Evolutionary conservation across 768 basidiomycete genomes (phyloP).

Genomic region (Boletus reticuloceps): DNA sequence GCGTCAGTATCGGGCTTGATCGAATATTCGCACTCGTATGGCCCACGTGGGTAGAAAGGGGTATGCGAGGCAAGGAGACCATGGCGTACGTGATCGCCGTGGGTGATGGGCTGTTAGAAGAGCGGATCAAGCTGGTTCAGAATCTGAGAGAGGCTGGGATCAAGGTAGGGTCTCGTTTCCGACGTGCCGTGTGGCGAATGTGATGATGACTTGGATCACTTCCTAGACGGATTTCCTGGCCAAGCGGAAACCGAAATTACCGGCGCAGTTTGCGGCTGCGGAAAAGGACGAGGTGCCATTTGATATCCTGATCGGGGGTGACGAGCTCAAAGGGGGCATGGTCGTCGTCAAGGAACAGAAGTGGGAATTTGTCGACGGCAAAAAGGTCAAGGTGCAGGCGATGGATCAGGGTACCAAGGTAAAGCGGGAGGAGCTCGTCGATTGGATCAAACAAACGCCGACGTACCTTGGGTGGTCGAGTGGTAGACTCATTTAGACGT

Average conservation of each 20-base stretch:
- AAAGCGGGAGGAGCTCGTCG: slow-evolving; percentile 55
- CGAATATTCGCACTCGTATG: slow-evolving; percentile 89
- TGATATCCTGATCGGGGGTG: slow-evolving; percentile 85
- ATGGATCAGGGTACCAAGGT: slow-evolving; percentile 67
- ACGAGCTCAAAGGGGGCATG: slow-evolving; percentile 79
- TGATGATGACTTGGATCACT: neutral
- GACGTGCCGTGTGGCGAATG: neutral
- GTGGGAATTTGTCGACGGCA: slow-evolving; percentile 73
- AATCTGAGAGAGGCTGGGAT: slow-evolving; percentile 85
- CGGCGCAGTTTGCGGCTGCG: slow-evolving; percentile 82
- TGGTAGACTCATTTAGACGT: slow-evolving; percentile 26
- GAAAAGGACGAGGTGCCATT: slow-evolving; percentile 93
- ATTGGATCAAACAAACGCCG: slow-evolving; percentile 53
- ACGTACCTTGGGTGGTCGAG: slow-evolving; percentile 33
- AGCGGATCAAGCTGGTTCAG: slow-evolving; percentile 76
- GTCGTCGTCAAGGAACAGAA: slow-evolving; percentile 91
- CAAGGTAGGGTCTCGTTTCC: slow-evolving; percentile 52
- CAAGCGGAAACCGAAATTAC: slow-evolving; percentile 88
- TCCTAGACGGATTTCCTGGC: slow-evolving; percentile 85
- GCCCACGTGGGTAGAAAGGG: slow-evolving; percentile 79
- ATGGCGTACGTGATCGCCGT: slow-evolving; percentile 93
- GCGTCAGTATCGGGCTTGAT: slow-evolving; percentile 91
- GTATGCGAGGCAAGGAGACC: slow-evolving; percentile 84
- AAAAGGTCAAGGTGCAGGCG: slow-evolving; percentile 60
- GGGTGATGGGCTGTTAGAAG: slow-evolving; percentile 83